Evolutionary conservation across 345 rosid genomes (phyloP), one percentile per base, ranked within the genome.

Genomic region (Eutrema japonicum): DNA sequence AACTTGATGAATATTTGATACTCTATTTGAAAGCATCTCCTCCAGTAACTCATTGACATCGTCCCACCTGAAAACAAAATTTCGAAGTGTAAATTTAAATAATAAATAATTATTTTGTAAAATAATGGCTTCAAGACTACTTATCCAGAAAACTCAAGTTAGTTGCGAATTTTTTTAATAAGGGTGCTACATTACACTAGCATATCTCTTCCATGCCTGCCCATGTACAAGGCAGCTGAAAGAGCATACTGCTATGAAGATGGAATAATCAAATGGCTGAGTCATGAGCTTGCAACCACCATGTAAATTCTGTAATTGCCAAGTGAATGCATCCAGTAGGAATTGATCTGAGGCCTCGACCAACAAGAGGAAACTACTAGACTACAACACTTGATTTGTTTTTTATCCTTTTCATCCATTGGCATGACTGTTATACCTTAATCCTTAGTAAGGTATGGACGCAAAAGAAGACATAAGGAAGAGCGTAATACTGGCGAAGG

Each of bases 1-100:
- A 64, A 94, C 90, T 86, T 87, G 92, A 82, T 94, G 99, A 47
- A 88, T 83, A 84, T 86, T 85, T 53, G 99, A 91, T 46, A 73
- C 88, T 66, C 84, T 88, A 67, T 83, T 83, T 29, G 86, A 78
- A 70, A 81, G 79, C 97, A 94, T 91, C 83, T 94, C 97, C 80
- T 88, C 80, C 40, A 89, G 83, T 65, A 91, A 79, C 78, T 83
- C 85, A 78, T 80, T 82, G 67, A 87, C 97, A 77, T 84, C 89
- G 71, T 83, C 85, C 96, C 85, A 89, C 85, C 96, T 94, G 81
- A 59, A 83, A 78, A 66, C 36, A 69, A 38, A 74, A 64, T 33
- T 55, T n/a, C 40, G 47, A 71, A 32, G 8, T 30, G 77, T 71
- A 42, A 67, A 66, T 60, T 43, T 54, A 68, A 66, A 66, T 16